Evolutionary conservation across 441 rosid species (phyloP).

Genomic region (Breynia disticha): DNA sequence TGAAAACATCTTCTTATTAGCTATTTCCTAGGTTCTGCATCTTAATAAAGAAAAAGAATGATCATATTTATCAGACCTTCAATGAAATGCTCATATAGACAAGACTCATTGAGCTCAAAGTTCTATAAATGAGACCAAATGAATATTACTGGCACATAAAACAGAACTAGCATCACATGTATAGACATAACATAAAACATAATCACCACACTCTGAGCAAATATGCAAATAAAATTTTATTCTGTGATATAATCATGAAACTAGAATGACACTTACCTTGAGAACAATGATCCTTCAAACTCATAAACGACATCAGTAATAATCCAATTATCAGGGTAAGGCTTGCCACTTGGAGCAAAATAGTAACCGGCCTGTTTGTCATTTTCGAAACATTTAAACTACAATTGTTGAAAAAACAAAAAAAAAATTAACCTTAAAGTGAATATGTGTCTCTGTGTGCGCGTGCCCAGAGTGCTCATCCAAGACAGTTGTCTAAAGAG

Average conservation of each 20-base stretch:
- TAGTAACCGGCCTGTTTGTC: constrained; percentile 77
- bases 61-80: neutral
- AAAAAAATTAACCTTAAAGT: no score
- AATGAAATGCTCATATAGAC: neutral
- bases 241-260: neutral
- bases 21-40: neutral
- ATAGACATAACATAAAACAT: neutral
- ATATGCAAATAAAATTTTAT: no score
- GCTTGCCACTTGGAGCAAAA: constrained; percentile 96
- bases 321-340: constrained; percentile 99
- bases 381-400: constrained; percentile 23
- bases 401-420: no score
- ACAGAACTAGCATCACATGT: neutral
- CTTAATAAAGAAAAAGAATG: neutral
- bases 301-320: constrained; percentile 87
- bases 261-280: constrained; percentile 40
- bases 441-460: no score
- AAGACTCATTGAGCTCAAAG: neutral
- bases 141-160: neutral
- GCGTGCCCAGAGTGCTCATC: neutral
- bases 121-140: neutral
- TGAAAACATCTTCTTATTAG: neutral
- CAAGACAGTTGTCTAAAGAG: neutral
- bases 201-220: neutral
- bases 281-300: constrained; percentile 73